Conservation (phyloP, 371 early-diverging fungal genomes). For the Syncephalis plumigaleata region DNA sequence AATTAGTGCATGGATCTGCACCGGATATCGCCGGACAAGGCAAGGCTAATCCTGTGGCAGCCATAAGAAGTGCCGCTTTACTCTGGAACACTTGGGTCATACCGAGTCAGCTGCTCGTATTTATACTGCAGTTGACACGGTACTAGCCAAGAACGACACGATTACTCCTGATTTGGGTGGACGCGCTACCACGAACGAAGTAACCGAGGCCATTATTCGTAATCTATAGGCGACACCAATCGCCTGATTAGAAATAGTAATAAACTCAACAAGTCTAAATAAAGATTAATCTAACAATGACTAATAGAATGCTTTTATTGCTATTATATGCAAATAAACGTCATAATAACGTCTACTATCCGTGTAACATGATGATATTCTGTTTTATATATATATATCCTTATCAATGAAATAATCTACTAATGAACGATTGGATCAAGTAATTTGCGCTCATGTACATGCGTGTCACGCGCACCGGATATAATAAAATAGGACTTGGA, state of each 20-base stretch:
- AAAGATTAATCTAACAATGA: no score
- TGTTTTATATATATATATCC: no score
- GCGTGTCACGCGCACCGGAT: no score
- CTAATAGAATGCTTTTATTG: no score
- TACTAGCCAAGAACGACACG: slow-evolving; percentile 36
- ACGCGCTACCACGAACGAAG: slow-evolving; percentile 60
- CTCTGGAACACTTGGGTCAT: slow-evolving; percentile 71
- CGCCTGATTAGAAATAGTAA: neutral
- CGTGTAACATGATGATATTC: no score
- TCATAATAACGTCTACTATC: no score
- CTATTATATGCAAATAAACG: no score
- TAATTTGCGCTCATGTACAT: no score
- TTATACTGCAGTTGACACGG: slow-evolving; percentile 70
- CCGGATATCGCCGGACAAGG: slow-evolving; percentile 92
- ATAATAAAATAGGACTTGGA: no score
- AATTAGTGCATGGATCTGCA: slow-evolving; percentile 76
- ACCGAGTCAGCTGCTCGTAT: slow-evolving; percentile 52
- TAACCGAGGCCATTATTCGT: slow-evolving; percentile 64
- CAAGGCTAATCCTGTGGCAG: slow-evolving; percentile 88
- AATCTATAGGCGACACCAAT: slow-evolving; percentile 23
- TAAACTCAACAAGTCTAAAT: no score
- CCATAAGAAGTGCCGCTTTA: slow-evolving; percentile 81
- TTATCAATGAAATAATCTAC: no score
- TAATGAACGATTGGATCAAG: no score
- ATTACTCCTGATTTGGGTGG: slow-evolving; percentile 89